Percentiles rank a stretch among this genome's conserved stretches.
Evolutionary conservation across 164 flowering plant species (phyloP).

Genomic region (Warburgia ugandensis): DNA sequence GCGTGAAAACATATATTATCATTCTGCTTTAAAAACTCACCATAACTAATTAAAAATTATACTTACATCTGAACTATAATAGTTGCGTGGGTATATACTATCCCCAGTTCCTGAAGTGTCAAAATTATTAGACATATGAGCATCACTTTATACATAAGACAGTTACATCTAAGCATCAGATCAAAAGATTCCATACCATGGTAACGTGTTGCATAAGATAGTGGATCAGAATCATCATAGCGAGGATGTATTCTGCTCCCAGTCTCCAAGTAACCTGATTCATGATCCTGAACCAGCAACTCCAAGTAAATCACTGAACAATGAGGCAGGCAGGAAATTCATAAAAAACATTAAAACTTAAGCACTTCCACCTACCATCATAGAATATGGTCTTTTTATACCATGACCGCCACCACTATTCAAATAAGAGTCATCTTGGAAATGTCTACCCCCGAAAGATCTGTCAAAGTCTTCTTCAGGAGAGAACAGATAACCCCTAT

Average conservation of each 20-base stretch:
- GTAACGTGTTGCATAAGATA: conserved; percentile 32
- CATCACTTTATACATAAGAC: neutral
- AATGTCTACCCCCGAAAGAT: conserved; percentile 32
- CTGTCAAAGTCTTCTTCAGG: conserved; percentile 38
- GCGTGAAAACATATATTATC: neutral
- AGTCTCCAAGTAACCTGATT: conserved; percentile 47
- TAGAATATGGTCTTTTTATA: conserved; percentile 44
- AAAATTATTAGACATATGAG: too few relatives aligned
- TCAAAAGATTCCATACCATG: conserved; percentile 31
- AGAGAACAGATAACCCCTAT: conserved; percentile 39
- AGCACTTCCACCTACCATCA: conserved; percentile 29
- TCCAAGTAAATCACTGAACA: conserved; percentile 1
- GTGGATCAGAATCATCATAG: conserved; percentile 40
- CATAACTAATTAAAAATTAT: neutral
- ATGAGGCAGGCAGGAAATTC: neutral
- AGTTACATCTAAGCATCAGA: neutral
- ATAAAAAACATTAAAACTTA: neutral
- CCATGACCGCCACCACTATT: conserved; percentile 43
- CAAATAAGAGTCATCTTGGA: conserved; percentile 39
- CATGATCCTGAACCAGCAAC: conserved; percentile 32
- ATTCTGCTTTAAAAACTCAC: neutral
- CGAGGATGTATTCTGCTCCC: conserved; percentile 48
- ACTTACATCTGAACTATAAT: conserved; percentile 54
- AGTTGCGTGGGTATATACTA: conserved; percentile 31
- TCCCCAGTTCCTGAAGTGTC: conserved; percentile 32